Percentiles rank a stretch among this genome's conserved stretches.
Evolutionary conservation across 345 rosid genomes (phyloP).

Genomic region (Acer yangbiense): DNA sequence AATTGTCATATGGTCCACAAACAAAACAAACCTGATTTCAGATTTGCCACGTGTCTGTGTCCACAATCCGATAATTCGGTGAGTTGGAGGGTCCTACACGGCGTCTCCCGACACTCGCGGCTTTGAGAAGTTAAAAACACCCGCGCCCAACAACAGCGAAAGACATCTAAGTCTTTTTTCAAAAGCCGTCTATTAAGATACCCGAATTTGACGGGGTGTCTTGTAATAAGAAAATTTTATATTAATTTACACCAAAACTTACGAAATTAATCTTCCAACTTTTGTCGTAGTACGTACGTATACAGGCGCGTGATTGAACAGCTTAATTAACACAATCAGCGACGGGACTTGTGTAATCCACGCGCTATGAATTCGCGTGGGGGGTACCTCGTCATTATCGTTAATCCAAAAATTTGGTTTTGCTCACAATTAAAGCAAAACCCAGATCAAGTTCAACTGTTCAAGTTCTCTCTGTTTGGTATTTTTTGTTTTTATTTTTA

Average conservation of each 20-base stretch:
- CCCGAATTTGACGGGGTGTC: conserved; percentile 7
- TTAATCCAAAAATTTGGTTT: background rate
- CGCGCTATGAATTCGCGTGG: conserved; percentile 13
- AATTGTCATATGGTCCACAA: conserved; percentile 13
- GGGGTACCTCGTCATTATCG: background rate
- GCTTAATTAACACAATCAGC: background rate
- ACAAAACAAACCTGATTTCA: background rate
- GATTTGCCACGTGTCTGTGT: conserved; percentile 11
- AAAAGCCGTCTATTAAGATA: background rate
- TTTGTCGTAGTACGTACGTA: background rate
- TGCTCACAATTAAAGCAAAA: conserved; percentile 15
- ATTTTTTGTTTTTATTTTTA: background rate
- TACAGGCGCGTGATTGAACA: background rate
- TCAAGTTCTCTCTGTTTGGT: background rate
- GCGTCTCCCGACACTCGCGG: background rate
- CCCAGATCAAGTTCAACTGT: background rate
- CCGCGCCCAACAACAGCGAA: background rate
- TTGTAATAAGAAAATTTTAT: background rate
- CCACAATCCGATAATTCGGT: background rate
- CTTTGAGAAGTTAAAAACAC: background rate
- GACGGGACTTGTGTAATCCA: background rate
- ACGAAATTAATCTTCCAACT: background rate
- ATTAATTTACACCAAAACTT: background rate
- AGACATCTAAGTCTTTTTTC: background rate
- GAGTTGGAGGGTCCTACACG: background rate